A percentile compares a stretch with the other conserved stretches of the same genome.
Conservation (phyloP, 2,329 filamentous ascomycete genomes). For the Microascus cirrosus region DNA sequence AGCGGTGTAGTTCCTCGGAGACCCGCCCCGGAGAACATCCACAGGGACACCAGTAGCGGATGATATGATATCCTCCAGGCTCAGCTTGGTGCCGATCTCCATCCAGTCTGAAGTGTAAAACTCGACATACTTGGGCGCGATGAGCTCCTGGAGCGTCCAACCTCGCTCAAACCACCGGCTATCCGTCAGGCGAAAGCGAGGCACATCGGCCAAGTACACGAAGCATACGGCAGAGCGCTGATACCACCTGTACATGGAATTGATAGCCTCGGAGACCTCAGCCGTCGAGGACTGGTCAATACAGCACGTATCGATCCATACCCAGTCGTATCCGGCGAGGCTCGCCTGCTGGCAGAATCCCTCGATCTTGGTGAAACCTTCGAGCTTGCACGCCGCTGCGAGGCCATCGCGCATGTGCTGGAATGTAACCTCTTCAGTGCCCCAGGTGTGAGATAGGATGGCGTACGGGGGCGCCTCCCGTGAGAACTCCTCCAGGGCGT, state of each 20-base stretch:
- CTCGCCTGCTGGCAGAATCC: constrained; percentile 10
- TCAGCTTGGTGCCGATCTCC: constrained; percentile 13
- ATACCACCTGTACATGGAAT: constrained; percentile 17
- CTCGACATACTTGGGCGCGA: constrained; percentile 14
- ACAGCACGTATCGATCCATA: constrained; percentile 18
- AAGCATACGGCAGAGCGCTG: constrained; percentile 13
- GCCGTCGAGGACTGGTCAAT: constrained; percentile 15
- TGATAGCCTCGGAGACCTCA: constrained; percentile 16
- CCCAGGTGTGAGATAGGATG: constrained; percentile 20
- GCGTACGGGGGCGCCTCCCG: constrained; percentile 15
- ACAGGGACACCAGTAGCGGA: constrained; percentile 12
- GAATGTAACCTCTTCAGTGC: constrained; percentile 14
- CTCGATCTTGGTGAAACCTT: constrained; percentile 11
- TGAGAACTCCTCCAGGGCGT: constrained; percentile 6
- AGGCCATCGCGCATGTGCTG: constrained; percentile 10
- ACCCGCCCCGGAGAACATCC: constrained; percentile 8
- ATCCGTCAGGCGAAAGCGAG: constrained; percentile 9
- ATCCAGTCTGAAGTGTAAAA: constrained; percentile 17
- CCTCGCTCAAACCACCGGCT: constrained; percentile 13
- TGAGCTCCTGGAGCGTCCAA: constrained; percentile 19
- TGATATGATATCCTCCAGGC: constrained; percentile 9
- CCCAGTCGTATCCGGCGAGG: constrained; percentile 12
- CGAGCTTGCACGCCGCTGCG: neutral
- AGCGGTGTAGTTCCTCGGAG: constrained; percentile 6
- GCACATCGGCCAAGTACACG: constrained; percentile 13